phyloP scores from a whole-genome alignment of 495 filamentous ascomycete species.

The Parathielavia appendiculata region DNA sequence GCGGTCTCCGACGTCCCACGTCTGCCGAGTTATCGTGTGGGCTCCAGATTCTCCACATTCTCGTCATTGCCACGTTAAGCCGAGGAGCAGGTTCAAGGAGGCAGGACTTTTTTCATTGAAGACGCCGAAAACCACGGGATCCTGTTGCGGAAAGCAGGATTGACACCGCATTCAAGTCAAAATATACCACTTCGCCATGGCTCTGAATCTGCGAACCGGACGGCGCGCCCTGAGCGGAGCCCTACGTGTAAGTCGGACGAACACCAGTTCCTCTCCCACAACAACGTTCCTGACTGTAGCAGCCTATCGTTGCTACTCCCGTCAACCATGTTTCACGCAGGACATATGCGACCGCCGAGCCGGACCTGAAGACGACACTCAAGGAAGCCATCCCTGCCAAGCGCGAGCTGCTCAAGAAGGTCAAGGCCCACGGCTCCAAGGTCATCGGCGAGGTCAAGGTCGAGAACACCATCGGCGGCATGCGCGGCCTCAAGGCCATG shows the following conservation, averaged over 20 bases:
- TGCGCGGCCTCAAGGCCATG: constrained; percentile 97
- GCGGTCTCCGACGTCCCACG: constrained; percentile 2
- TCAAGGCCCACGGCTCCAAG: constrained; percentile 79
- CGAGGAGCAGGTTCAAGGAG: background rate
- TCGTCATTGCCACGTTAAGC: background rate
- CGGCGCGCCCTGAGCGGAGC: constrained; percentile 39
- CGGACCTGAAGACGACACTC: constrained; percentile 80
- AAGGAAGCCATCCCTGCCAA: constrained; percentile 83
- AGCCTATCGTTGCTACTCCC: constrained; percentile 34
- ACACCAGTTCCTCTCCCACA: background rate
- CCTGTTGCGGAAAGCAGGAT: background rate
- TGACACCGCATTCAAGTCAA: background rate
- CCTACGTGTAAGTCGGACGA: constrained; percentile 45
- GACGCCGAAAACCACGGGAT: background rate
- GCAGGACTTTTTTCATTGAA: background rate
- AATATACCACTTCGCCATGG: constrained; percentile 20
- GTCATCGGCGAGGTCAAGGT: constrained; percentile 87
- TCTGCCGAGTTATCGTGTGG: no score
- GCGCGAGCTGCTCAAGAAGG: constrained; percentile 82
- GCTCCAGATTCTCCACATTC: no score
- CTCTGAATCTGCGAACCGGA: constrained; percentile 26
- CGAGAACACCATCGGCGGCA: constrained; percentile 90
- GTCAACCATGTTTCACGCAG: constrained; percentile 32
- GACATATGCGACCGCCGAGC: constrained; percentile 68
- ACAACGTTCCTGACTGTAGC: constrained; percentile 2